phyloP scores from a whole-genome alignment of 2,329 filamentous ascomycete species.

The Aspergillus sp. region DNA sequence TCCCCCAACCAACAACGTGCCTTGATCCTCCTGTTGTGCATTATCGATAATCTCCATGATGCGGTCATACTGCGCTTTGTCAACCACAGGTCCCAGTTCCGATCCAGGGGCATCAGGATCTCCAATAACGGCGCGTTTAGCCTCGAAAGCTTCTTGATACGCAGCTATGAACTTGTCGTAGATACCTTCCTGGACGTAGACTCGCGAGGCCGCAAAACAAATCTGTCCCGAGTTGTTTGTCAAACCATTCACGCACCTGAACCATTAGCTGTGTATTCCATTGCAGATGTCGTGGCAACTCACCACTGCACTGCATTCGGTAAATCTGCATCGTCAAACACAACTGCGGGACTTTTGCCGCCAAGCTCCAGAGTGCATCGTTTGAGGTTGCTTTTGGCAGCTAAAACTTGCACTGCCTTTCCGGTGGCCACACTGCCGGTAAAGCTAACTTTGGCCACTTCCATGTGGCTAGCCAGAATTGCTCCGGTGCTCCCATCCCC shows the following conservation, averaged over 20 bases:
- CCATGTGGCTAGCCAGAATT: background rate
- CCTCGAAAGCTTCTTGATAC: background rate
- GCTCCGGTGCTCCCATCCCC: background rate
- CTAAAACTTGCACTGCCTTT: background rate
- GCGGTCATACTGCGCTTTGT: conserved; percentile 48
- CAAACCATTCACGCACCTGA: background rate
- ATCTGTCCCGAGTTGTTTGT: background rate
- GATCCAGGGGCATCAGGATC: background rate
- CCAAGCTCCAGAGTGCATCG: background rate
- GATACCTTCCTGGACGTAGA: background rate
- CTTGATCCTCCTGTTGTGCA: background rate
- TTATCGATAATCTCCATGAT: background rate
- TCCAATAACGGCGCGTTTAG: background rate
- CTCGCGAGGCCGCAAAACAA: background rate
- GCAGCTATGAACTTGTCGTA: background rate
- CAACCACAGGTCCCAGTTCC: conserved; percentile 35
- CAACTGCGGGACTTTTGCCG: background rate
- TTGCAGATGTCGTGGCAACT: no score
- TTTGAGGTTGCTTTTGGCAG: background rate
- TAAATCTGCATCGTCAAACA: background rate
- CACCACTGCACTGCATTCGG: background rate
- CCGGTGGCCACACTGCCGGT: background rate
- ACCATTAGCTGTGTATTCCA: background rate
- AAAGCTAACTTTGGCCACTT: background rate
- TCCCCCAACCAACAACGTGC: conserved; percentile 62